Evolutionary conservation across 2,329 filamentous ascomycete genomes (phyloP).

Genomic region (Atkinsonella hypoxylon): DNA sequence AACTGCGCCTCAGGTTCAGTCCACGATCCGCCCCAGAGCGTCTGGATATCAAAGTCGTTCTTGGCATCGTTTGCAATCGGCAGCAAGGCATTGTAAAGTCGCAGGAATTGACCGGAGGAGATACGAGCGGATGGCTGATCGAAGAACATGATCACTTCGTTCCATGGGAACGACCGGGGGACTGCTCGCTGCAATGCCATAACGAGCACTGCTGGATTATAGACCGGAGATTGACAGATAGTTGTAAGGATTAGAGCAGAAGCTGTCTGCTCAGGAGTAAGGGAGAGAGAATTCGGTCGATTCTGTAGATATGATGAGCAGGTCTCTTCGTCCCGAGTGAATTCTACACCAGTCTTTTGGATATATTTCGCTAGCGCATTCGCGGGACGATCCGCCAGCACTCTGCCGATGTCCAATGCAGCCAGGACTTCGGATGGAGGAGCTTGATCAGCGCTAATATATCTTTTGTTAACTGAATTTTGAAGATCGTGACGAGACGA

Average conservation of each 20-base stretch:
- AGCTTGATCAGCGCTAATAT: conserved; percentile 49
- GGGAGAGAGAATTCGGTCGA: conserved; percentile 41
- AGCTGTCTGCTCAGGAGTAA: conserved; percentile 73
- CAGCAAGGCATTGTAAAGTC: conserved; percentile 67
- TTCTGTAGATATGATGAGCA: conserved; percentile 43
- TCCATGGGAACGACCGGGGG: conserved; percentile 53
- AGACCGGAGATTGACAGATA: conserved; percentile 42
- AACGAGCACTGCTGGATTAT: conserved; percentile 44
- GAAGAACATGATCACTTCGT: conserved; percentile 64
- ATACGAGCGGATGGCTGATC: conserved; percentile 69
- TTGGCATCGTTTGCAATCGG: conserved; percentile 50
- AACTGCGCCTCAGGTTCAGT: conserved; percentile 76
- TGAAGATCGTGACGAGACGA: conserved; percentile 58
- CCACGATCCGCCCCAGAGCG: conserved; percentile 86
- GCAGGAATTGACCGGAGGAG: conserved; percentile 67
- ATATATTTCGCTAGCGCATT: conserved; percentile 54
- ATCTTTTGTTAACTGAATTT: conserved; percentile 56
- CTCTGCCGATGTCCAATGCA: conserved; percentile 54
- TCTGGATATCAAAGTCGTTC: conserved; percentile 63
- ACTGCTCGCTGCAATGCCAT: conserved; percentile 51
- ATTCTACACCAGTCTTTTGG: conserved; percentile 60
- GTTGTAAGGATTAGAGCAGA: conserved; percentile 59
- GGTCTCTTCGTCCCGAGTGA: conserved; percentile 64
- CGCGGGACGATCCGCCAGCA: conserved; percentile 46
- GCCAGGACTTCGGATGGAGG: conserved; percentile 60